Base-by-base conservation (phyloP, 2,329 filamentous ascomycete species). In the Conoideocrella luteorostrata region DNA sequence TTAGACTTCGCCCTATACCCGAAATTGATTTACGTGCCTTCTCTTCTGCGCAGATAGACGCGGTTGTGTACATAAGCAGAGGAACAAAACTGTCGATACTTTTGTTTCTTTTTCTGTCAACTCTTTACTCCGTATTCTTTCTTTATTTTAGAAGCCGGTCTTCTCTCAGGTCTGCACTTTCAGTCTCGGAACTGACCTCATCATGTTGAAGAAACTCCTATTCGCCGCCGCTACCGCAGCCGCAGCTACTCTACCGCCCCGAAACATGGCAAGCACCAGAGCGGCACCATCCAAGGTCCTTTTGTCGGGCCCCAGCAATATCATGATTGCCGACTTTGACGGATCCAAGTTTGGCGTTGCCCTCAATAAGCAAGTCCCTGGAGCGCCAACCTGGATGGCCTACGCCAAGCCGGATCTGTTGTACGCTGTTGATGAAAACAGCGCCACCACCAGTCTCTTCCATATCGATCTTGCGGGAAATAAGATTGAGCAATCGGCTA, bases 381-480 rank as follows among this genome's bases (percentile, higher is more conserved):
- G 66, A 29, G 56, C 59, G 26, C 65, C 71, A 18, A 72, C 68
- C 47, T 77, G 72, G 72, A 56, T 76, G 57, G 56, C 63, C 30
- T 66, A 65, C 54, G 63, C 61, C 39, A 47, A 58, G 15, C 64
- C 65, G 21, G 60, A 65, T 52, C 42, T 45, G 17, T 46, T 77
- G 34, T 75, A 72, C 46, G 68, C 68, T 35, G 67, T 71, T 17
- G 64, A 77, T 48, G 74, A 77, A 63, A 67, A 66, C 50, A 59
- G 62, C 50, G 56, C 57, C 39, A 52, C 56, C 35, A 57, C 68
- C n/a, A 62, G 64, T 46, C 53, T 67, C 13, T 71, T 70, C 52
- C 59, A 54, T 15, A 50, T 71, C 24, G 61, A 70, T 47, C 48
- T 55, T 4, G 47, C 50, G 28, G 52, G 51, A 32, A 59, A 60